Evolutionary conservation across 495 filamentous ascomycete genomes (phyloP).

Genomic region (Talaromyces stipitatus): DNA sequence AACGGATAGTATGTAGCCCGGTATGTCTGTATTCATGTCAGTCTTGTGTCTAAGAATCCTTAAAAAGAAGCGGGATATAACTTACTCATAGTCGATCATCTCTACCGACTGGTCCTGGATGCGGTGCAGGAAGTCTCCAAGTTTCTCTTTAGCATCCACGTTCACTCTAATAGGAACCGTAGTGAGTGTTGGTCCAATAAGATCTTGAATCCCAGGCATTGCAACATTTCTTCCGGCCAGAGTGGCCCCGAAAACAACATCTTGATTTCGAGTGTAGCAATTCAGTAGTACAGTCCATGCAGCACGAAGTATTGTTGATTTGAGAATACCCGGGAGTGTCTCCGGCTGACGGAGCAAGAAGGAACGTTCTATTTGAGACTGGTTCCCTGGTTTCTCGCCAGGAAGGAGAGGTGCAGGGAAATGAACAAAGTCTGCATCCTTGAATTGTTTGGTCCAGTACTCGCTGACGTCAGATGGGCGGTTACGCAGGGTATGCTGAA

Average conservation of each 20-base stretch:
- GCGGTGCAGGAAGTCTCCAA: too few species aligned
- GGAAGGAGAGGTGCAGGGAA: constrained; percentile 38
- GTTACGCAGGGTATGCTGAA: constrained; percentile 12
- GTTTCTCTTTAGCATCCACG: constrained; percentile 25
- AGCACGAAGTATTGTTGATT: constrained; percentile 18
- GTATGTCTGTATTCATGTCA: too few species aligned
- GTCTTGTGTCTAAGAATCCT: too few species aligned
- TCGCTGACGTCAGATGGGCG: constrained; percentile 12
- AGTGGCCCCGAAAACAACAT: constrained; percentile 12
- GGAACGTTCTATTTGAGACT: background rate
- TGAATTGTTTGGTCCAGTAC: constrained; percentile 28
- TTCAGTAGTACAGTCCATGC: constrained; percentile 11
- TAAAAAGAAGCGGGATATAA: too few species aligned
- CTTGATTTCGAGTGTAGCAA: constrained; percentile 22
- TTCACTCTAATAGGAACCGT: constrained; percentile 15
- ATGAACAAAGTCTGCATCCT: constrained; percentile 27
- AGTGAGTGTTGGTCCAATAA: constrained; percentile 14
- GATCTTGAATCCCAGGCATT: constrained; percentile 18
- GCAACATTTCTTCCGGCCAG: background rate
- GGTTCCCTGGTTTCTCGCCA: background rate
- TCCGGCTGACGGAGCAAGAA: background rate
- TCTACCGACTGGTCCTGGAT: too few species aligned
- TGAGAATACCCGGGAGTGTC: too few species aligned
- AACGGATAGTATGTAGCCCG: too few species aligned
- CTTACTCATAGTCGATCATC: too few species aligned